Base-by-base conservation (phyloP, 176 grass and related monocot species). In the Lolium rigidum region DNA sequence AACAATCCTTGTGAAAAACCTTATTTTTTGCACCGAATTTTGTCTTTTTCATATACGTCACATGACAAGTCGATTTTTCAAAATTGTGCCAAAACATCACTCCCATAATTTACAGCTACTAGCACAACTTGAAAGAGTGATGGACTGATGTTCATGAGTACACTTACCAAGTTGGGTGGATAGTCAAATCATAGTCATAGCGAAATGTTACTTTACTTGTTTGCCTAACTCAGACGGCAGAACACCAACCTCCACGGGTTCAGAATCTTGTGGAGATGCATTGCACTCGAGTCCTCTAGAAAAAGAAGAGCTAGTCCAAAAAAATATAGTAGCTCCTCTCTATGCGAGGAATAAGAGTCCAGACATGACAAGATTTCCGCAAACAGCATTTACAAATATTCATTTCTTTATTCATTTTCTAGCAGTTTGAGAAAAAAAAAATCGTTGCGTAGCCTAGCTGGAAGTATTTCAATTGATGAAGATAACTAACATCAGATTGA, bases 161-260 rank as follows among this genome's bases (percentile, higher is more conserved):
- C 70, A 51, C 80, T 20, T 59, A 72, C 28, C 54, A 22, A 80
- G 48, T 75, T 67, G 18, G 52, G 22, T 26, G 74, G 18, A 52
- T 18, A 70, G 43, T 86, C 60, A 70, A 77, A 70, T 70, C 73
- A 17, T 77, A 38, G 38, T 43, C 25, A 20, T 39, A 79, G 44
- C 7, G 4, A 75, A 26, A 28, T 75, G 21, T 50, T 75, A 52
- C 6, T 26, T 13, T 71, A 70, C n/a, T 21, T 6, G 44, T 48
- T 66, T 66, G 74, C 89, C 65, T 59, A 83, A 47, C 74, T 15
- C 57, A 76, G 67, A 54, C 58, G 67, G 50, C 74, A 67, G 52
- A 64, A 70, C 17, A 26, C 46, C 13, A 13, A 71, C 56, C 41
- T 56, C 10, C 67, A 74, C 47, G 56, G 84, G n/a, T 7, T 62